Evolutionary conservation across 768 basidiomycete species (phyloP).

Genomic region (Cystobasidium onofrii): DNA sequence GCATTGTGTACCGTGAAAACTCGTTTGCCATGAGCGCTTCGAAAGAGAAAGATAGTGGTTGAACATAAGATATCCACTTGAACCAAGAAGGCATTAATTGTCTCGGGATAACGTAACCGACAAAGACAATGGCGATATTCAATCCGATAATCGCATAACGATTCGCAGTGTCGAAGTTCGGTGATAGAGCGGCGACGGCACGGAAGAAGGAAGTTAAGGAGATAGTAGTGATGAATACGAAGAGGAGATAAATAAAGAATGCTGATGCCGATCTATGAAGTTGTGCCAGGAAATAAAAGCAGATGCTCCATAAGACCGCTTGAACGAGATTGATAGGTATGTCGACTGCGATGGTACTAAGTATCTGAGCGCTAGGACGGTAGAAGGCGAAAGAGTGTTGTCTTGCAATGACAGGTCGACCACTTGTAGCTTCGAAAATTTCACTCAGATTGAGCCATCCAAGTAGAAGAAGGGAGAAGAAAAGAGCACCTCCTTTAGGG

Average conservation of each 20-base stretch:
- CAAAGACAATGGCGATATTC: conserved; percentile 35
- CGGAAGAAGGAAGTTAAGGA: conserved; percentile 39
- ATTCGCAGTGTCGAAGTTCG: conserved; percentile 35
- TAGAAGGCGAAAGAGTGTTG: conserved; percentile 49
- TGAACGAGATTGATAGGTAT: conserved; percentile 30
- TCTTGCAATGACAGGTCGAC: conserved; percentile 40
- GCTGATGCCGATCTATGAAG: conserved; percentile 39
- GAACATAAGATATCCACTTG: conserved; percentile 37
- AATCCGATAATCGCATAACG: conserved; percentile 33
- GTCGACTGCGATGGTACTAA: conserved; percentile 45
- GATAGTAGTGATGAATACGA: conserved; percentile 34
- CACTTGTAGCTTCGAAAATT: conserved; percentile 32
- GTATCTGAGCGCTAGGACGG: conserved; percentile 48
- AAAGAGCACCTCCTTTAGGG: conserved; percentile 74
- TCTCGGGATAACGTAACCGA: conserved; percentile 38
- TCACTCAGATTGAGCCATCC: conserved; percentile 46
- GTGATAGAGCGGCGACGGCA: conserved; percentile 19
- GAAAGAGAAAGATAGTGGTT: conserved; percentile 36
- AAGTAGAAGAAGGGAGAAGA: conserved; percentile 49
- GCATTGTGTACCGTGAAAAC: conserved; percentile 39
- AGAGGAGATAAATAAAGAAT: conserved; percentile 38
- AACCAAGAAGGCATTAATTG: conserved; percentile 37
- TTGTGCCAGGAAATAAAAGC: conserved; percentile 37
- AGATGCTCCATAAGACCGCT: conserved; percentile 37
- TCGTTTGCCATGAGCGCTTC: conserved; percentile 43